These are phyloP conservation scores for Telopea speciosissima DNA, from an alignment of 177 flowering plant species.

Conservation along the genomic window DNA sequence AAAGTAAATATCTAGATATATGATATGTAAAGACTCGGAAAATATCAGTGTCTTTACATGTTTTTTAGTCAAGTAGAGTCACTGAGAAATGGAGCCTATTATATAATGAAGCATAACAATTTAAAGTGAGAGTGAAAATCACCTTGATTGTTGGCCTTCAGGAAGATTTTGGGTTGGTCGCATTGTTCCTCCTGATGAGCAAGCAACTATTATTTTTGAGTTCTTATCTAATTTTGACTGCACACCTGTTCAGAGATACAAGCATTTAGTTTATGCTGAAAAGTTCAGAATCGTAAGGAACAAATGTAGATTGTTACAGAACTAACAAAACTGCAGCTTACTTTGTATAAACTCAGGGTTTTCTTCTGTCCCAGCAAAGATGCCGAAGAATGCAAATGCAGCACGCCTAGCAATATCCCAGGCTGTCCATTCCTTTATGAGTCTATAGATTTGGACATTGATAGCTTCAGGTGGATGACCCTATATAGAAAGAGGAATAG, in stretches of 20 bases:
- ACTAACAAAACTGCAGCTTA: constrained; percentile 18
- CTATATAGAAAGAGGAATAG: constrained; percentile 29
- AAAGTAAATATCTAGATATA: no score
- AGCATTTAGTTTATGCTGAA: constrained; percentile 10
- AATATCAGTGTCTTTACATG: no score
- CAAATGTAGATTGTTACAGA: neutral
- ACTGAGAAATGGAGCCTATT: no score
- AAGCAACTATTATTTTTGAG: constrained; percentile 90
- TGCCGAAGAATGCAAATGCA: constrained; percentile 98
- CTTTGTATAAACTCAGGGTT: constrained; percentile 86
- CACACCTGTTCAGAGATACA: constrained; percentile 47
- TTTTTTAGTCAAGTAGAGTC: no score
- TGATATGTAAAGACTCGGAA: no score
- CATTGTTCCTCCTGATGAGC: constrained; percentile 90
- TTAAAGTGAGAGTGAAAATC: neutral
- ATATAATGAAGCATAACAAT: neutral
- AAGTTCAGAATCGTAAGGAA: neutral
- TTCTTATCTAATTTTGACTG: constrained; percentile 63
- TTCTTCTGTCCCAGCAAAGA: constrained; percentile 96
- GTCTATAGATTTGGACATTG: constrained; percentile 92
- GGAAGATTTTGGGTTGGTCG: constrained; percentile 92
- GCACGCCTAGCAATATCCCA: constrained; percentile 98
- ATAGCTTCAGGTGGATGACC: constrained; percentile 86
- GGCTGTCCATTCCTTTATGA: constrained; percentile 98
- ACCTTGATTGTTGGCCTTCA: constrained; percentile 98